Percentiles rank a stretch among this genome's conserved stretches.
phyloP scores from a whole-genome alignment of 2,329 filamentous ascomycete species.

The Arthroderma sp. region DNA sequence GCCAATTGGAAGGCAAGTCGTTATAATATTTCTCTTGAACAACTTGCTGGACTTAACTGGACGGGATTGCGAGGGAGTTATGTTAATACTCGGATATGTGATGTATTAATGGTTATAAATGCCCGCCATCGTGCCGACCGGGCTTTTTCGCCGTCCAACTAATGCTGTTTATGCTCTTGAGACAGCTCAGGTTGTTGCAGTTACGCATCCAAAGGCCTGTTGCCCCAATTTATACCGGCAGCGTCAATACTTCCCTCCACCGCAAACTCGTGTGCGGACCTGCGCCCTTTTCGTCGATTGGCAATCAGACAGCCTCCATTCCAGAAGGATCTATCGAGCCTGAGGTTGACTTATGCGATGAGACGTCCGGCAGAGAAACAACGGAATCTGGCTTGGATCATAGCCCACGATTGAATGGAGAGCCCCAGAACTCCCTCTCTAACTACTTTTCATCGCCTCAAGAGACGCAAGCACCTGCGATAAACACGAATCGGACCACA shows the following conservation, averaged over 20 bases:
- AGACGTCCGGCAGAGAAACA: not conserved
- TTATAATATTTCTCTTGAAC: not conserved
- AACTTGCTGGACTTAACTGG: not conserved
- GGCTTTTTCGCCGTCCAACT: not conserved
- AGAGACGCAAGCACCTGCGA: not conserved
- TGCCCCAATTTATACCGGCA: not conserved
- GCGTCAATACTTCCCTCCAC: not conserved
- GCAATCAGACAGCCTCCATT: not conserved
- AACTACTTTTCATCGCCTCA: not conserved
- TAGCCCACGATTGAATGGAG: not conserved
- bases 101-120: not conserved
- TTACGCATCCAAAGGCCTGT: not conserved
- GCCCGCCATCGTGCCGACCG: not conserved
- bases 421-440: not conserved
- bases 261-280: not conserved
- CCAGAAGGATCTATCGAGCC: not conserved
- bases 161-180: constrained; percentile 2
- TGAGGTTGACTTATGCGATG: not conserved
- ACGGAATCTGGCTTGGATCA: not conserved
- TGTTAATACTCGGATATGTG: not conserved
- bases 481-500: not conserved
- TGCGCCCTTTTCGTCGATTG: not conserved
- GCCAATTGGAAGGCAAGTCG: not conserved
- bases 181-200: constrained; percentile 1
- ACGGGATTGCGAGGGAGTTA: not conserved